Conservation (phyloP, 2,329 filamentous ascomycete genomes). For the Ophiostoma fasciatum region DNA sequence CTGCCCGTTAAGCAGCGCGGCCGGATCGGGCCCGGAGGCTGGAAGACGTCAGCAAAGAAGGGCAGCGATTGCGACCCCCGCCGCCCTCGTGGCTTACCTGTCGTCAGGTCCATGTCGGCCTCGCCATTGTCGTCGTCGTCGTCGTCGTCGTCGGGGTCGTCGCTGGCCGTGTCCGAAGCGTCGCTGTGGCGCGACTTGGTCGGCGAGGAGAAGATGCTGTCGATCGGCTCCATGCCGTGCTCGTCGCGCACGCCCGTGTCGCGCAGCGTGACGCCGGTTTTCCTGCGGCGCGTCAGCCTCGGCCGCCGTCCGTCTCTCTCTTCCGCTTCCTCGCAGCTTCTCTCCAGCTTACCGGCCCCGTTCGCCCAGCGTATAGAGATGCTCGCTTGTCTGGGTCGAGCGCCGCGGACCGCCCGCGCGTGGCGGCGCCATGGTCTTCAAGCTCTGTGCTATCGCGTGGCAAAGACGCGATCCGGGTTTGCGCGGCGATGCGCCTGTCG, state of each 20-base stretch:
- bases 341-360: conserved; percentile 30
- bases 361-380: conserved; percentile 34
- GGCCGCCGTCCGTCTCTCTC: no score
- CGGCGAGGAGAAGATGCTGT: conserved; percentile 80
- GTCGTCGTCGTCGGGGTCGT: conserved; percentile 18
- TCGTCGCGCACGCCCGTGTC: conserved; percentile 75
- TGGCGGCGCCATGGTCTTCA: conserved; percentile 26
- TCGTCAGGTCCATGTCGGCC: conserved; percentile 36
- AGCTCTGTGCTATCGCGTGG: conserved; percentile 1
- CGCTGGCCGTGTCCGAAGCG: conserved; percentile 19
- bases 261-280: conserved; percentile 73
- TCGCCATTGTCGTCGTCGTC: conserved; percentile 17
- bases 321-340: background rate
- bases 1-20: conserved; percentile 35
- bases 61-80: no score
- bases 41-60: background rate
- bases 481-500: no score
- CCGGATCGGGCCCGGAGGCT: conserved; percentile 40
- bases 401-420: conserved; percentile 21
- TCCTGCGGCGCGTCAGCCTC: conserved; percentile 34
- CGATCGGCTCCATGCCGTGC: conserved; percentile 79
- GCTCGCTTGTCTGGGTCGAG: conserved; percentile 26
- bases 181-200: conserved; percentile 30
- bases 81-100: no score
- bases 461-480: background rate